phyloP scores from a whole-genome alignment of 1,284 basidiomycete species.

The Cutaneotrichosporon curvatum region DNA sequence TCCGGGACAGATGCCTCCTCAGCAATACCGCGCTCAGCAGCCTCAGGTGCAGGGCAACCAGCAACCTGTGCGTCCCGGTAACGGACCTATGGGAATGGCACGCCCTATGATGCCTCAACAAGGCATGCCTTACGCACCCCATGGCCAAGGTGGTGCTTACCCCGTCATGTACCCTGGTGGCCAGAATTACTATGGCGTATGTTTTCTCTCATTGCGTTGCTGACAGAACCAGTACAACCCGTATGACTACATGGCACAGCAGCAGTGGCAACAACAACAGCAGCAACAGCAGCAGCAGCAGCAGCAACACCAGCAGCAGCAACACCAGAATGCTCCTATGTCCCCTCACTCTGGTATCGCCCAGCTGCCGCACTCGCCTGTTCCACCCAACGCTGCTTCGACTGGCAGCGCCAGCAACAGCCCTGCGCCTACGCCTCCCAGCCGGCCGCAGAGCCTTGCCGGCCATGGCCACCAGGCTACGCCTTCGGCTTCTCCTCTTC shows the following conservation, averaged over 20 bases:
- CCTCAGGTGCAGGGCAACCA: slow-evolving; percentile 16
- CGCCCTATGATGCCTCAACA: slow-evolving; percentile 18
- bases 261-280: slow-evolving; percentile 22
- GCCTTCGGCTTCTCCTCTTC: slow-evolving; percentile 26
- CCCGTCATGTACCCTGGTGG: slow-evolving; percentile 32
- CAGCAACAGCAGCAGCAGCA: slow-evolving; percentile 21
- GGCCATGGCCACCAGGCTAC: slow-evolving; percentile 11
- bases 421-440: slow-evolving; percentile 35
- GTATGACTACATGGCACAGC: slow-evolving; percentile 10
- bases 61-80: slow-evolving; percentile 13
- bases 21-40: slow-evolving; percentile 25
- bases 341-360: slow-evolving; percentile 31
- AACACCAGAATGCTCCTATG: slow-evolving; percentile 24
- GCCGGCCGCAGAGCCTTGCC: slow-evolving; percentile 30
- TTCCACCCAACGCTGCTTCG: slow-evolving; percentile 22
- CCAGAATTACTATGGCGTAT: slow-evolving; percentile 30
- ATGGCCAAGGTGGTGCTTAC: slow-evolving; percentile 26
- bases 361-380: slow-evolving; percentile 29
- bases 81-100: slow-evolving; percentile 7
- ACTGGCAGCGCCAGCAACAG: slow-evolving; percentile 28
- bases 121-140: slow-evolving; percentile 25
- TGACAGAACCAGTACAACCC: slow-evolving; percentile 8
- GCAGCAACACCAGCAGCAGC: slow-evolving; percentile 25
- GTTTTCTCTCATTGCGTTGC: slow-evolving; percentile 6
- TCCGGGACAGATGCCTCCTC: slow-evolving; percentile 15